These are phyloP conservation scores for Inga laurina DNA, from an alignment of 306 rosid genomes.

Conservation along the genomic window DNA sequence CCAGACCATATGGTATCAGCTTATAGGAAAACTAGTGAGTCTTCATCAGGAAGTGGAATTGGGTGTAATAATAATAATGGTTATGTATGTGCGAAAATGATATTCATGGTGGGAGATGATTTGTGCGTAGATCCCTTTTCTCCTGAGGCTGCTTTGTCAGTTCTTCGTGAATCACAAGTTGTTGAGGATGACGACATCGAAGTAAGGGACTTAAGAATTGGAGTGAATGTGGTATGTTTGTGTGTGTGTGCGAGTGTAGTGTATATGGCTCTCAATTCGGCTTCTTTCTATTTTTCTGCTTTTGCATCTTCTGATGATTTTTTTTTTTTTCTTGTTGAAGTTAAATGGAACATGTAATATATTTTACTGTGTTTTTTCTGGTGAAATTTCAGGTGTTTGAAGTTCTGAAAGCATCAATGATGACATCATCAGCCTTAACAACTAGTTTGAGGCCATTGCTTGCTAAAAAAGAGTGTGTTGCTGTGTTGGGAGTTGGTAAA, in stretches of 20 bases:
- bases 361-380: neutral
- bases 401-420: neutral
- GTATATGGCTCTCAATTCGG: neutral
- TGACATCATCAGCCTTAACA: neutral
- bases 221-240: neutral
- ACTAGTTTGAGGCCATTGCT: neutral
- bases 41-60: too few species aligned
- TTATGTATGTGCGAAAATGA: neutral
- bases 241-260: too few species aligned
- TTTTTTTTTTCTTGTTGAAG: neutral
- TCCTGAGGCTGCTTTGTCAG: neutral
- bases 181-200: neutral
- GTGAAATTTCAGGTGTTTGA: neutral
- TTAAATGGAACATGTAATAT: too few species aligned
- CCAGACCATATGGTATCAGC: neutral
- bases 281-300: neutral
- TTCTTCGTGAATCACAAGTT: neutral
- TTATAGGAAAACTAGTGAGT: neutral
- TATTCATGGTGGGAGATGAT: neutral
- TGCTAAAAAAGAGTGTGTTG: neutral
- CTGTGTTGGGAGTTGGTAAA: too few species aligned
- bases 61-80: neutral
- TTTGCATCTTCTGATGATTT: neutral
- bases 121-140: neutral
- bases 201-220: neutral